phyloP scores from a whole-genome alignment of 306 rosid genomes.

The Corylus americana region DNA sequence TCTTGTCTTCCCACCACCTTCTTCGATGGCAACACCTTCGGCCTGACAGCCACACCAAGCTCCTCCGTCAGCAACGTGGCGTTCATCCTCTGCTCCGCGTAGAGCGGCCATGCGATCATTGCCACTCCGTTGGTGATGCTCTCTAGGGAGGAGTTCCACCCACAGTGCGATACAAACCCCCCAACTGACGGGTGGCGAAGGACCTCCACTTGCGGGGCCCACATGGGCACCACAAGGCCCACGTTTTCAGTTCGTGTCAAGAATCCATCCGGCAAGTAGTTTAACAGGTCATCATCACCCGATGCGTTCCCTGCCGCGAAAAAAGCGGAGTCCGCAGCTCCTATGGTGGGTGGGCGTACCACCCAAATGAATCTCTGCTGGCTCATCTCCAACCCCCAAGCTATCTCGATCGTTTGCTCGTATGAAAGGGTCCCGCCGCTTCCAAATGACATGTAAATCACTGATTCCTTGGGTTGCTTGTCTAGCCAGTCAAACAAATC shows the following conservation, averaged over 20 bases:
- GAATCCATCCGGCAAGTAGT: constrained; percentile 57
- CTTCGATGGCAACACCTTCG: constrained; percentile 28
- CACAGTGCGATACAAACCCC: constrained; percentile 52
- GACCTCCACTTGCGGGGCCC: constrained; percentile 52
- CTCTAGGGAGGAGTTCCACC: constrained; percentile 55
- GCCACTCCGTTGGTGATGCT: constrained; percentile 51
- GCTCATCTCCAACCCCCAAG: constrained; percentile 68
- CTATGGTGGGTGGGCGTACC: constrained; percentile 43
- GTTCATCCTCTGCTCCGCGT: constrained; percentile 63
- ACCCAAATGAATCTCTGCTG: constrained; percentile 65
- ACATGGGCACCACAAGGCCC: constrained; percentile 29
- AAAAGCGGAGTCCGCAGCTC: constrained; percentile 11
- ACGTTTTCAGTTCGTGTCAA: constrained; percentile 20
- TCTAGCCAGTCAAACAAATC: constrained; percentile 48
- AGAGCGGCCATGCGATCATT: constrained; percentile 57
- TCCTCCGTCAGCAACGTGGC: constrained; percentile 48
- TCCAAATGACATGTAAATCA: constrained; percentile 60
- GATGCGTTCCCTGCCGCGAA: constrained; percentile 8
- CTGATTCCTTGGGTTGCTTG: constrained; percentile 46
- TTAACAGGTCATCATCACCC: neutral
- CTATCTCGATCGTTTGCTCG: constrained; percentile 59
- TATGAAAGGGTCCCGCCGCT: constrained; percentile 57
- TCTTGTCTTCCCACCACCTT: constrained; percentile 43
- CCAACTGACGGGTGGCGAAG: constrained; percentile 44
- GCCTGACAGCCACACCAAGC: constrained; percentile 34